A percentile compares a stretch with the other conserved stretches of the same genome.
These are phyloP conservation scores for Adansonia digitata DNA, from an alignment of 345 rosid species.

Conservation along the genomic window DNA sequence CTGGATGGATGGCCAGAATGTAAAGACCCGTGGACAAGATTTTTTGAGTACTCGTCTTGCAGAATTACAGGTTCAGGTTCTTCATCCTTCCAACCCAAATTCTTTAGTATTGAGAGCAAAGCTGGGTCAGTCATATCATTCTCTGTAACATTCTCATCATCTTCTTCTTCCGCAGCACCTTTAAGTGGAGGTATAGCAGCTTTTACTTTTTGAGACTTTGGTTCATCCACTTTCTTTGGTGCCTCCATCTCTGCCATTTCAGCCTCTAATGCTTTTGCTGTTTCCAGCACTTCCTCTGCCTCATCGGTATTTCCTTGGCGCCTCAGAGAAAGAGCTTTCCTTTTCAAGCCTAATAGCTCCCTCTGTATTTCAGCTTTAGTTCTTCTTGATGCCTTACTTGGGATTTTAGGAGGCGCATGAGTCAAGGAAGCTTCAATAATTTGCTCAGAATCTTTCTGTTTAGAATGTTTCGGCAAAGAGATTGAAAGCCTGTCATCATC, in stretches of 20 bases:
- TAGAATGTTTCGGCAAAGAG: slow-evolving; percentile 19
- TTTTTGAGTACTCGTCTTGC: slow-evolving; percentile 20
- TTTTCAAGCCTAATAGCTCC: slow-evolving; percentile 34
- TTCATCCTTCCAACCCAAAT: slow-evolving; percentile 60
- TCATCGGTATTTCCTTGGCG: slow-evolving; percentile 70
- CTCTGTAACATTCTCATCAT: slow-evolving; percentile 41
- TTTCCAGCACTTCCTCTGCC: slow-evolving; percentile 61
- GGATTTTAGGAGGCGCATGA: slow-evolving; percentile 18
- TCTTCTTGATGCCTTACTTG: slow-evolving; percentile 31
- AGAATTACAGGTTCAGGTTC: slow-evolving; percentile 20
- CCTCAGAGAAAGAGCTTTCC: slow-evolving; percentile 69
- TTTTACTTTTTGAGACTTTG: slow-evolving; percentile 17
- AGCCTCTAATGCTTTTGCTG: slow-evolving; percentile 56
- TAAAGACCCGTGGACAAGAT: slow-evolving; percentile 20
- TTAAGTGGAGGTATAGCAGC: slow-evolving; percentile 9
- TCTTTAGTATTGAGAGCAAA: slow-evolving; percentile 40
- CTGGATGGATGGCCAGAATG: slow-evolving; percentile 16
- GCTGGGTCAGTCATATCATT: slow-evolving; percentile 56
- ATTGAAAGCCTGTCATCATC: slow-evolving; percentile 27
- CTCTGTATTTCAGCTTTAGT: slow-evolving; percentile 73
- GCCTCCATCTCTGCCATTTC: slow-evolving; percentile 53
- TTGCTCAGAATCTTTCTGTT: slow-evolving; percentile 22
- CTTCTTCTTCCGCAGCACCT: slow-evolving; percentile 30
- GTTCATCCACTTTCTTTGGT: slow-evolving; percentile 33
- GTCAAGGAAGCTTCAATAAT: slow-evolving; percentile 17